These are phyloP conservation scores for Cyberlindnera xylosilytica DNA, from an alignment of 805 yeast species.

Conservation along the genomic window DNA sequence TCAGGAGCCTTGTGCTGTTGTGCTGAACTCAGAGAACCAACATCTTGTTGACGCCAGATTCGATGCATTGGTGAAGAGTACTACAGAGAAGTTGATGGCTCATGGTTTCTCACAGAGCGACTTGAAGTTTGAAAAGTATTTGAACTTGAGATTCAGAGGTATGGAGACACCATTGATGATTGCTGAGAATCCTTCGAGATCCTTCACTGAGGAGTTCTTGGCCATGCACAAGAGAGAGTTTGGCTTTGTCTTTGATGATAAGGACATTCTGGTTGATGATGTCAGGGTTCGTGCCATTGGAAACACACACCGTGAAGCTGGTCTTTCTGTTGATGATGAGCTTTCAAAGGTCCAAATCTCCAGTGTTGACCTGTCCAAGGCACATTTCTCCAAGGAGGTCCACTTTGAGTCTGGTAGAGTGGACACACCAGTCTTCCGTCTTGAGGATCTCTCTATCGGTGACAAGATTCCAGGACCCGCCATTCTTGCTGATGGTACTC, in stretches of 20 bases:
- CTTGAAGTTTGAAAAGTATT: conserved; percentile 56
- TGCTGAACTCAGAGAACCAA: conserved; percentile 33
- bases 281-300: conserved; percentile 73
- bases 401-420: conserved; percentile 53
- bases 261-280: conserved; percentile 66
- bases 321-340: conserved; percentile 51
- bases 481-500: conserved; percentile 35
- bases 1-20: conserved; percentile 67
- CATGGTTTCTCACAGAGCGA: conserved; percentile 54
- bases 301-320: conserved; percentile 42
- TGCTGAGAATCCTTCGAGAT: conserved; percentile 27
- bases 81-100: conserved; percentile 35
- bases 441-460: conserved; percentile 55
- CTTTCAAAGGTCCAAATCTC: conserved; percentile 34
- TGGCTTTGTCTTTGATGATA: conserved; percentile 60
- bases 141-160: conserved; percentile 81
- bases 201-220: conserved; percentile 45
- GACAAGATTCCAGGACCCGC: conserved; percentile 62
- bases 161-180: conserved; percentile 88
- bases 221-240: conserved; percentile 64
- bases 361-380: conserved; percentile 24
- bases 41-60: conserved; percentile 43
- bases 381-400: conserved; percentile 41
- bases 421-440: conserved; percentile 51
- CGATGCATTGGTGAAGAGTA: conserved; percentile 39